Conservation (phyloP, 2,329 filamentous ascomycete genomes). For the Colletotrichum tofieldiae region DNA sequence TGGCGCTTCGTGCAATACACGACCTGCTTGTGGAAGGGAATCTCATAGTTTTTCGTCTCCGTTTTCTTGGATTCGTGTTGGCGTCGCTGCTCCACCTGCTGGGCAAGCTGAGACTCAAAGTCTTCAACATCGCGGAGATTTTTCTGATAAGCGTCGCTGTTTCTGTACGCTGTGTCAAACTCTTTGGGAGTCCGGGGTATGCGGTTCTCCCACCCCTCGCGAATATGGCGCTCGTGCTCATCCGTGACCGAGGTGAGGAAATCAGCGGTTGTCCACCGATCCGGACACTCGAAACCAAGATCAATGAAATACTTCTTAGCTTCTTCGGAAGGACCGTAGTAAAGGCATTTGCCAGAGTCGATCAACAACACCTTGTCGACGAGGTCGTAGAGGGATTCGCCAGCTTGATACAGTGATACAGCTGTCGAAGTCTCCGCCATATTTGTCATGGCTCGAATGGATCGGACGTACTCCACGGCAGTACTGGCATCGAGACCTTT, state of each 20-base stretch:
- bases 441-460: constrained; percentile 77
- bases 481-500: constrained; percentile 77
- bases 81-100: constrained; percentile 57
- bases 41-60: constrained; percentile 67
- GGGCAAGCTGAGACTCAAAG: constrained; percentile 69
- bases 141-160: constrained; percentile 60
- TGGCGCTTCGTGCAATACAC: constrained; percentile 60
- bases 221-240: constrained; percentile 69
- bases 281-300: constrained; percentile 81
- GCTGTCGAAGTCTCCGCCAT: constrained; percentile 72
- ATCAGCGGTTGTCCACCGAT: constrained; percentile 80
- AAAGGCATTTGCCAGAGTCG: constrained; percentile 79
- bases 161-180: constrained; percentile 68
- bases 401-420: constrained; percentile 78
- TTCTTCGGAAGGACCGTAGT: constrained; percentile 75
- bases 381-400: constrained; percentile 65
- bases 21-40: constrained; percentile 66
- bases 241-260: constrained; percentile 84
- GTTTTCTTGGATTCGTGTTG: constrained; percentile 54
- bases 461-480: constrained; percentile 76
- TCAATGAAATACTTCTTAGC: constrained; percentile 79
- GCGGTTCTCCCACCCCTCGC: constrained; percentile 54
- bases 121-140: constrained; percentile 64
- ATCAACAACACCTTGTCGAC: constrained; percentile 80
- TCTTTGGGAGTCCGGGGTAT: constrained; percentile 75